Base-by-base conservation (phyloP, 495 filamentous ascomycete genomes). In the Trichoderma asperelloides region DNA sequence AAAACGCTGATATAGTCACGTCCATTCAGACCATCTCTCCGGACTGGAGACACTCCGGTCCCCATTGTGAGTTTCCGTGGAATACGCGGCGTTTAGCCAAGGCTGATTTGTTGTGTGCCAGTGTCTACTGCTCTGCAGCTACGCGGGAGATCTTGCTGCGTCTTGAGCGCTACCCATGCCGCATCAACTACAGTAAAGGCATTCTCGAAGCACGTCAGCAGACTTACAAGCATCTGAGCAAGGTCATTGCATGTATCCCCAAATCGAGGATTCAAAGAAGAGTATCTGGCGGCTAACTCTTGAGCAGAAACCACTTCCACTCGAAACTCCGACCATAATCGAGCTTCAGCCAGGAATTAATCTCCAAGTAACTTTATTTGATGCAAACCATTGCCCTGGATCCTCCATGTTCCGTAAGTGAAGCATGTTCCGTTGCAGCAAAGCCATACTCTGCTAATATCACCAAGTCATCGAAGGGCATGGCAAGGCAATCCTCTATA, bases 371-470 rank as follows among this genome's bases (percentile, higher is more conserved):
- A 96, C 93, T 2, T 81, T 97, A 0, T 84, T 97, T 41, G 88
- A 97, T 79, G 93, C 94, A 9, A 97, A 98, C 72, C 94, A 97
- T 71, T 98, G 94, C 73, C 80, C 88, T 23, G 94, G 94, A 3
- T 88, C 93, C 25, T 93, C 97, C 33, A 96, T 97, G 92, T 97
- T 97, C 72, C 68, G 82, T 85, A 70, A 25, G 68, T 57, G 9
- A 69, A 45, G 67, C 27, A 13, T 7, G 0, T 30, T 8, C 12
- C 9, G n/a, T 25, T 27, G 16, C 9, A 16, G 13, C 39, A 16
- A 4, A 13, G 6, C 9, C 0, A 21, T 23, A 2, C 66, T 65
- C 11, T 57, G 23, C 27, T 15, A 43, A 41, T n/a, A n/a, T 12
- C 13, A 4, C n/a, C 0, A 23, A 85, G 86, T 97, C 8, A 88